A percentile compares a stretch with the other conserved stretches of the same genome.
Evolutionary conservation across 2,329 filamentous ascomycete species (phyloP).

Genomic region (Cercospora canescens): DNA sequence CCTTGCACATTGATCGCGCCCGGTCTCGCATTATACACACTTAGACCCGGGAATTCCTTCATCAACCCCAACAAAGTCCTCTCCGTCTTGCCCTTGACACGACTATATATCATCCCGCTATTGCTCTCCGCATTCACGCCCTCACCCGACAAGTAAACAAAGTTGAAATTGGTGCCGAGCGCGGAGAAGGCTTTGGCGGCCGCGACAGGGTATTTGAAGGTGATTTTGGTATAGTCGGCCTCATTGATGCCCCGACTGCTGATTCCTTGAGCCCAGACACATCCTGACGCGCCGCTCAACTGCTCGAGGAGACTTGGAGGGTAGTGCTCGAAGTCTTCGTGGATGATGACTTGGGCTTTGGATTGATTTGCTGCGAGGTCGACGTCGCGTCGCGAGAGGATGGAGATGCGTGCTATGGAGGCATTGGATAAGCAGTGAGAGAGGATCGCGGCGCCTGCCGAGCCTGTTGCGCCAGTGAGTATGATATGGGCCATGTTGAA

Average conservation of each 20-base stretch:
- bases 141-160: slow-evolving; percentile 69
- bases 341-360: slow-evolving; percentile 65
- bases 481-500: slow-evolving; percentile 40
- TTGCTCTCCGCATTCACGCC: slow-evolving; percentile 61
- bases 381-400: slow-evolving; percentile 67
- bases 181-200: slow-evolving; percentile 62
- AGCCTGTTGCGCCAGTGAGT: slow-evolving; percentile 47
- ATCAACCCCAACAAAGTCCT: slow-evolving; percentile 56
- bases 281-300: slow-evolving; percentile 65
- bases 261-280: slow-evolving; percentile 73
- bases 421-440: slow-evolving; percentile 39
- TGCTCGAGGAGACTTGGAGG: slow-evolving; percentile 57
- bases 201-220: slow-evolving; percentile 63
- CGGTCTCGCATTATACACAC: slow-evolving; percentile 60
- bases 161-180: slow-evolving; percentile 61
- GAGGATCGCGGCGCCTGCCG: slow-evolving; percentile 43
- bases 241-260: slow-evolving; percentile 37
- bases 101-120: slow-evolving; percentile 59
- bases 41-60: slow-evolving; percentile 49
- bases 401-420: slow-evolving; percentile 64
- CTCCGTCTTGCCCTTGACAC: slow-evolving; percentile 69
- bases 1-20: slow-evolving; percentile 56
- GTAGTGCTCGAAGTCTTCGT: slow-evolving; percentile 67
- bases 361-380: slow-evolving; percentile 61
- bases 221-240: slow-evolving; percentile 62